Conservation (phyloP, 768 basidiomycete species). For the Cubamyces lactineus region DNA sequence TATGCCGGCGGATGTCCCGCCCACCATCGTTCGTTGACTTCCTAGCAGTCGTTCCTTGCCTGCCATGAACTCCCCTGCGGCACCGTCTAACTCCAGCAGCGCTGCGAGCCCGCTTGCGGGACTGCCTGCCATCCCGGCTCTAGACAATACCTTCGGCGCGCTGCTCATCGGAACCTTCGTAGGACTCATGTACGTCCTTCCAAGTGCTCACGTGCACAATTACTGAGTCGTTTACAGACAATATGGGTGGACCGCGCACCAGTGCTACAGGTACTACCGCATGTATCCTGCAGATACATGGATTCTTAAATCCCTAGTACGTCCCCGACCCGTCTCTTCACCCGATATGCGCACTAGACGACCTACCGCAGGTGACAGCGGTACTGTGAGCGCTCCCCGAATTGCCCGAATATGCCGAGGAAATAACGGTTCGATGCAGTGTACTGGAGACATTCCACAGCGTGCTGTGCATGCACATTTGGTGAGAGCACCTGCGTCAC, state of each 20-base stretch:
- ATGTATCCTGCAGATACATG: constrained; percentile 4
- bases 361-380: background rate
- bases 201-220: background rate
- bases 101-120: background rate
- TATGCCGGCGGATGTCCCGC: too few species aligned
- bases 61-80: too few species aligned
- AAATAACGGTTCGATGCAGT: background rate
- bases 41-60: too few species aligned
- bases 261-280: constrained; percentile 15
- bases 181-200: constrained; percentile 8
- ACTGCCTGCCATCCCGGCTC: background rate
- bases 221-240: background rate
- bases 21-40: too few species aligned
- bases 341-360: too few species aligned
- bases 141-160: constrained; percentile 18
- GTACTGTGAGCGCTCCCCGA: constrained; percentile 1
- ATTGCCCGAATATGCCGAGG: background rate
- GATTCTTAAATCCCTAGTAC: constrained; percentile 2
- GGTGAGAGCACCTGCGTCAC: background rate
- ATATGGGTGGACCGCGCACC: constrained; percentile 17
- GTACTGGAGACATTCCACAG: constrained; percentile 19
- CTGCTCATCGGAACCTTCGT: constrained; percentile 18
- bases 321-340: background rate
- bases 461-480: constrained; percentile 13
- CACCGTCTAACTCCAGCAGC: too few species aligned